Conservation (phyloP, 345 rosid genomes). For the Murraya paniculata region DNA sequence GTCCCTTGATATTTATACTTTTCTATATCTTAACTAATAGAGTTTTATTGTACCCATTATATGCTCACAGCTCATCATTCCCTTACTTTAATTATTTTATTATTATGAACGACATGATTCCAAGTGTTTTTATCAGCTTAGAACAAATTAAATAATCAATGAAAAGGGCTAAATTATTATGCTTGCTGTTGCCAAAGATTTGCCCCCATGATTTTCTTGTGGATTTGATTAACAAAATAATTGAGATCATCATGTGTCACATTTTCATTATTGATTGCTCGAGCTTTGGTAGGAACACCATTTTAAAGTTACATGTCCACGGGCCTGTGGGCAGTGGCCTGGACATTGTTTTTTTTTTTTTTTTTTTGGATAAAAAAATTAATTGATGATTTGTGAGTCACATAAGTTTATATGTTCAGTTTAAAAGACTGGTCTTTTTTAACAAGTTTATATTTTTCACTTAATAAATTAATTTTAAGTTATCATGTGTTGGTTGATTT, state of each 20-base stretch:
- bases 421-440: too few relatives aligned
- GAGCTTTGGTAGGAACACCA: not conserved
- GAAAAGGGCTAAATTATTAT: not conserved
- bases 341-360: too few relatives aligned
- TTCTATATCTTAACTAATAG: not conserved
- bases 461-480: too few relatives aligned
- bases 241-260: not conserved
- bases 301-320: too few relatives aligned
- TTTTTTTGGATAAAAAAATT: too few relatives aligned
- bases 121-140: not conserved
- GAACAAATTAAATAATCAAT: not conserved
- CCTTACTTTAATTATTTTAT: slow-evolving; percentile 10
- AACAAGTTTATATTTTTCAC: too few relatives aligned
- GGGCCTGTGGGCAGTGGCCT: too few relatives aligned
- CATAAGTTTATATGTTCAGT: too few relatives aligned
- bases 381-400: too few relatives aligned
- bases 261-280: not conserved
- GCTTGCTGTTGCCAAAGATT: not conserved
- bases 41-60: not conserved
- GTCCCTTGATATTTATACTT: slow-evolving; percentile 23
- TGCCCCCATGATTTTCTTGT: not conserved
- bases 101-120: not conserved
- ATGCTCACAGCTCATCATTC: slow-evolving; percentile 23
- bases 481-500: too few relatives aligned
- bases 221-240: not conserved